A percentile compares a stretch with the other conserved stretches of the same genome.
Evolutionary conservation across 208 protist genomes (phyloP).

Genomic region (Angomonas deanei): DNA sequence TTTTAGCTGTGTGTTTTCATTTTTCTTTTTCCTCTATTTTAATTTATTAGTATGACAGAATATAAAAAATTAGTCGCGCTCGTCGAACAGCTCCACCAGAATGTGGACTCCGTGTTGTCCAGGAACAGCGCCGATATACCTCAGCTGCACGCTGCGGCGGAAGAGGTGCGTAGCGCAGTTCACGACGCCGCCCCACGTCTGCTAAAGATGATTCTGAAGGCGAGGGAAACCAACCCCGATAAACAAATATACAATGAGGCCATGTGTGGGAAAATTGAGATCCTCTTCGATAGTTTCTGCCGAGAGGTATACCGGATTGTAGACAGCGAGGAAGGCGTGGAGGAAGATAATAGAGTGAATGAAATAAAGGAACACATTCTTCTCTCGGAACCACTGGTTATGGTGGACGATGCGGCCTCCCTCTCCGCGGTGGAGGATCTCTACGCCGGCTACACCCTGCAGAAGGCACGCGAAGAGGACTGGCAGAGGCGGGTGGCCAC

Average conservation of each 20-base stretch:
- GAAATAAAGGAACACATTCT: background rate
- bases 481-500: constrained; percentile 60
- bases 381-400: background rate
- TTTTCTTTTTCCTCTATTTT: background rate
- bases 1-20: background rate
- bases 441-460: constrained; percentile 42
- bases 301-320: no score
- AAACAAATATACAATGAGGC: constrained; percentile 86
- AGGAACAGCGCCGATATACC: background rate
- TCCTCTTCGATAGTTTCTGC: constrained; percentile 48
- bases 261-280: constrained; percentile 83
- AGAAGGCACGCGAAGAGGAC: constrained; percentile 35
- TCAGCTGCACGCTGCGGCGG: background rate
- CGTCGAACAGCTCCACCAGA: constrained; percentile 20
- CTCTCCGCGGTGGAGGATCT: constrained; percentile 15
- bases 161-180: background rate
- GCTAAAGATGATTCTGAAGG: constrained; percentile 62
- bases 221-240: constrained; percentile 70
- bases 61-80: constrained; percentile 57
- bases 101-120: constrained; percentile 13
- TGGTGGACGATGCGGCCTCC: background rate
- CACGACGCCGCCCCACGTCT: constrained; percentile 33
- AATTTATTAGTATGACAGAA: no score
- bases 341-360: background rate
- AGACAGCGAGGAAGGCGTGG: no score